Evolutionary conservation across 2,329 filamentous ascomycete species (phyloP).

Genomic region (Hymenoscyphus linearis): DNA sequence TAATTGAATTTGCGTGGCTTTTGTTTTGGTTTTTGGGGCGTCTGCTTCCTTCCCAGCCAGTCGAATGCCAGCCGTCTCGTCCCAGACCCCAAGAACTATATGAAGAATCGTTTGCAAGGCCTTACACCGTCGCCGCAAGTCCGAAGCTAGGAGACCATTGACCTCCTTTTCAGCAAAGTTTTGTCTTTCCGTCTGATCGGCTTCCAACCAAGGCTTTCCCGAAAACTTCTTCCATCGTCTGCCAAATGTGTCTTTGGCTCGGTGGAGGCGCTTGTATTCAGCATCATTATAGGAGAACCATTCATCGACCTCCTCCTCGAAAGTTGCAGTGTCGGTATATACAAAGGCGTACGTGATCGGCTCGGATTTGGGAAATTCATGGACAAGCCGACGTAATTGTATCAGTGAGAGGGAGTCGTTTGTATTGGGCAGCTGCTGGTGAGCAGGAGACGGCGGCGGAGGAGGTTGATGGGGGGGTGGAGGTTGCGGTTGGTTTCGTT

Average conservation of each 20-base stretch:
- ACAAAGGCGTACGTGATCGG: conserved; percentile 79
- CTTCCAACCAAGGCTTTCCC: conserved; percentile 60
- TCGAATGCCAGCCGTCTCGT: conserved; percentile 52
- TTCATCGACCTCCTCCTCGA: conserved; percentile 89
- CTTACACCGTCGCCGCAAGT: conserved; percentile 45
- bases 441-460: conserved; percentile 29
- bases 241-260: conserved; percentile 72
- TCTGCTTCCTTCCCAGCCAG: conserved; percentile 37
- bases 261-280: conserved; percentile 74
- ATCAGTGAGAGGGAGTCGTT: conserved; percentile 69
- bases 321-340: conserved; percentile 66
- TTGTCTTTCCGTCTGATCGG: conserved; percentile 48
- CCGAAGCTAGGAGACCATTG: conserved; percentile 38
- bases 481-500: conserved; percentile 35
- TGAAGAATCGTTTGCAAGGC: conserved; percentile 55
- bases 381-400: conserved; percentile 67
- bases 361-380: conserved; percentile 66
- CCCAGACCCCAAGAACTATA: conserved; percentile 65
- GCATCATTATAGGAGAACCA: conserved; percentile 93
- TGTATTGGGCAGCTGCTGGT: conserved; percentile 36
- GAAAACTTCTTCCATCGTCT: conserved; percentile 61
- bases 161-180: conserved; percentile 55
- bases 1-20: conserved; percentile 52
- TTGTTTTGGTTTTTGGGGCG: conserved; percentile 38
- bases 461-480: conserved; percentile 33